Evolutionary conservation across 257 asterid genomes (phyloP).

Genomic region (Salvia miltiorrhiza): DNA sequence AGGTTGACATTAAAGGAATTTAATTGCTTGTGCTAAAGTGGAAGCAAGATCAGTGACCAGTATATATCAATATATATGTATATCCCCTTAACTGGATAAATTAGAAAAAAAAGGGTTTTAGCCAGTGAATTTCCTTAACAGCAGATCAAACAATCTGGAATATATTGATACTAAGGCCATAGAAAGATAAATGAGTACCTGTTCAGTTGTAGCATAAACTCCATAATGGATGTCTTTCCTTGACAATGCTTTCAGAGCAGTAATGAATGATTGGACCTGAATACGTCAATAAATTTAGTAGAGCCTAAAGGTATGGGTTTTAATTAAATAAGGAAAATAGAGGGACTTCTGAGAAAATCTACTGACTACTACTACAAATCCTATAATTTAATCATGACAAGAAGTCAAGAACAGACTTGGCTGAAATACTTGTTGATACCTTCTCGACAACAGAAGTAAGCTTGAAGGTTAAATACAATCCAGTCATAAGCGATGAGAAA

Average conservation of each 20-base stretch:
- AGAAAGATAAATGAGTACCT: conserved; percentile 39
- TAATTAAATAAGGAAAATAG: not conserved
- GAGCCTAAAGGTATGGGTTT: not conserved
- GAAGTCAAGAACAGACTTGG: not conserved
- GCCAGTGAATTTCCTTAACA: conserved; percentile 14
- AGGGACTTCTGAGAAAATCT: not conserved
- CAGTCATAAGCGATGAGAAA: conserved; percentile 82
- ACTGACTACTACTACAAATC: not conserved
- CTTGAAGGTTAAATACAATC: conserved; percentile 84
- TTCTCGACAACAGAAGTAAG: conserved; percentile 91
- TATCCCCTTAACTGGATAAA: not conserved
- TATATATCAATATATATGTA: not conserved
- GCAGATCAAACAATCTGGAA: conserved; percentile 4
- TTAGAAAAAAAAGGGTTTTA: not conserved
- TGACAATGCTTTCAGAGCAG: conserved; percentile 68
- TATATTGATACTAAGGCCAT: not conserved
- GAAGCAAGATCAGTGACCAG: not conserved
- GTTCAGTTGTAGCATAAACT: conserved; percentile 80
- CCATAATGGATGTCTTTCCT: conserved; percentile 80
- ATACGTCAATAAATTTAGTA: conserved; percentile 15
- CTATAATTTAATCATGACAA: not conserved
- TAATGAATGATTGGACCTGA: conserved; percentile 66
- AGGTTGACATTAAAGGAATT: not conserved
- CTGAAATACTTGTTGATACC: conserved; percentile 37
- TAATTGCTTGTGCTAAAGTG: not conserved